Evolutionary conservation across 768 basidiomycete species (phyloP).

Genomic region (Kwoniella dendrophila): DNA sequence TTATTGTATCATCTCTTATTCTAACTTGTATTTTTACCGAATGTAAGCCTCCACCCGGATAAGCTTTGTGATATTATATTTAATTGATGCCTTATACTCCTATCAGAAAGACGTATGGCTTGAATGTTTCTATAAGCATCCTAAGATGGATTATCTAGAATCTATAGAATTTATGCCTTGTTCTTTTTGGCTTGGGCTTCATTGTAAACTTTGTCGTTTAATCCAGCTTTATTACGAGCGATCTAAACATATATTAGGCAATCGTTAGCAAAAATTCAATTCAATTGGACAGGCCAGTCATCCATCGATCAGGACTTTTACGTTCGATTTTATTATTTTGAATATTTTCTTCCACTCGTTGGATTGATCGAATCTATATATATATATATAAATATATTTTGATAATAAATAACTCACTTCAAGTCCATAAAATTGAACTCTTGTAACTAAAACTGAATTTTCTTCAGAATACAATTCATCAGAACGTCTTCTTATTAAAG

Average conservation of each 20-base stretch:
- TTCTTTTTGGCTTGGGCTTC: slow-evolving; percentile 70
- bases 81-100: too few species aligned
- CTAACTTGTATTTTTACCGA: too few species aligned
- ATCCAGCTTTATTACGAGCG: slow-evolving; percentile 81
- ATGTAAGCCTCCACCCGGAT: too few species aligned
- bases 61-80: too few species aligned
- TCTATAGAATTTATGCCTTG: slow-evolving; percentile 10
- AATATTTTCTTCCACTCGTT: too few species aligned
- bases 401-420: slow-evolving; percentile 62
- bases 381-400: neutral
- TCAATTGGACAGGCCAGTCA: too few species aligned
- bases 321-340: too few species aligned
- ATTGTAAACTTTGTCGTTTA: slow-evolving; percentile 85
- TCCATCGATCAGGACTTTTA: too few species aligned
- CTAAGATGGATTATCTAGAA: too few species aligned
- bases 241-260: slow-evolving; percentile 63
- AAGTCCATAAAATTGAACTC: slow-evolving; percentile 80
- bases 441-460: slow-evolving; percentile 88
- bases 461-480: slow-evolving; percentile 80
- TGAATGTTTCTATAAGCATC: too few species aligned
- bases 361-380: neutral
- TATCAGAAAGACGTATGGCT: too few species aligned
- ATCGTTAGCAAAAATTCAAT: neutral
- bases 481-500: slow-evolving; percentile 80
- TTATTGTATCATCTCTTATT: too few species aligned